phyloP scores from a whole-genome alignment of 805 yeast species.

The Pichia occidentalis region DNA sequence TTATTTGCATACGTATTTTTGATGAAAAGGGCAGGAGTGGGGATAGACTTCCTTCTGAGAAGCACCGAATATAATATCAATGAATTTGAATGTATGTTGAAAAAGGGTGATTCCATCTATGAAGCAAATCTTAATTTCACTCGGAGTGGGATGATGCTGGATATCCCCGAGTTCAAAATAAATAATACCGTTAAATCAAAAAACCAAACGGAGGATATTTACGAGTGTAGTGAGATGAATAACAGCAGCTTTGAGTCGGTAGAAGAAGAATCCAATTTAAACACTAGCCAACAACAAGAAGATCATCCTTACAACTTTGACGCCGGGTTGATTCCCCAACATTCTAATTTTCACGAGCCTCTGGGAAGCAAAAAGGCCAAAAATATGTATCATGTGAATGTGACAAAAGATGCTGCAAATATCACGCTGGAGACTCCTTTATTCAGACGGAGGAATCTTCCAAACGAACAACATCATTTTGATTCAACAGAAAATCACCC shows the following conservation, averaged over 20 bases:
- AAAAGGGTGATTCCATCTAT: not conserved
- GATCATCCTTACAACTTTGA: constrained; percentile 1
- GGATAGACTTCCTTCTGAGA: too few species aligned
- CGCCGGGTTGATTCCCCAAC: too few species aligned
- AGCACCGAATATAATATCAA: constrained; percentile 2
- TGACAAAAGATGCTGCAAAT: too few species aligned
- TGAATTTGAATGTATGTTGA: not conserved
- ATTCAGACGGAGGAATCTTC: too few species aligned
- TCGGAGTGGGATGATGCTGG: too few species aligned
- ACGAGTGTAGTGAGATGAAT: too few species aligned
- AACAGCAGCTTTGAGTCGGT: not conserved
- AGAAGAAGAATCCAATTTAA: not conserved
- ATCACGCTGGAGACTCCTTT: too few species aligned
- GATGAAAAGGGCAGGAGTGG: not conserved
- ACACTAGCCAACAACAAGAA: not conserved
- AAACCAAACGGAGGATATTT: not conserved
- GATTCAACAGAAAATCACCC: constrained; percentile 5
- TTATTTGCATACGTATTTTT: constrained; percentile 1
- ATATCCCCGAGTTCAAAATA: not conserved
- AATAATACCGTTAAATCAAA: not conserved
- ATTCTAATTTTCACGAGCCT: too few species aligned
- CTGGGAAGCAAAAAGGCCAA: not conserved
- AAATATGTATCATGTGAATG: not conserved
- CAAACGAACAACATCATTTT: constrained; percentile 5
- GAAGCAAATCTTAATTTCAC: constrained; percentile 1